Base-by-base conservation (phyloP, 129 eudicot genomes). In the Ambrosia trifida region DNA sequence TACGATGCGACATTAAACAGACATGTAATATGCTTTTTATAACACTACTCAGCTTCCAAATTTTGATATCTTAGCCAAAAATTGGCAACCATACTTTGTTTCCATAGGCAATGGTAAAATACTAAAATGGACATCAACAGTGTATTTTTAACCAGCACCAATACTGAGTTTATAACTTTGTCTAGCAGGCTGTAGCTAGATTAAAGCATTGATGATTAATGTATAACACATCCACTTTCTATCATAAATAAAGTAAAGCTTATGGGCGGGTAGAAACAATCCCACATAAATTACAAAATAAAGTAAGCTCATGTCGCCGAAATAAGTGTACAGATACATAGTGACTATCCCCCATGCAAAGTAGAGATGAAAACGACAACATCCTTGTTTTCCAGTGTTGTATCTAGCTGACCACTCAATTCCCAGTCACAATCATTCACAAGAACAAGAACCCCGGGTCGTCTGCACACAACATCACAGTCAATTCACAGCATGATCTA, bases 391-490 rank as follows among this genome's bases (percentile, higher is more conserved):
- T 93, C 98, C 75, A 93, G 80, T 4, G 82, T 76, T 11, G 98
- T 93, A 28, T 93, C 98, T 50, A 93, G 96, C 73, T 93, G 98
- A 16, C 96, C 96, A 8, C 90, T 93, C 70, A 89, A 82, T 76
- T 93, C 98, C 98, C 98, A 93, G 68, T 89, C 98, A 20, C 96
- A 89, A 60, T 93, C 96, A 35, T 93, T 93, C 64, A 93, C 88
- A 45, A 93, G 98, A 76, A 93, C 98, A 19, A 93, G 87, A 75
- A 93, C 98, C 72, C 98, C 98, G 0, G 96, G 98, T 65, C 95
- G 87, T 89, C 96, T 93, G 90, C 81, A 74, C 63, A 73, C 11
- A 5, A 20, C 44, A 67, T 24, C 9, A 20, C 3, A 67, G 60
- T 12, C 72, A 60, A 60, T 63, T 50, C 67, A 63, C 14, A 18